Evolutionary conservation across 2,329 filamentous ascomycete species (phyloP).

Genomic region (Leptosphaerulina australis): DNA sequence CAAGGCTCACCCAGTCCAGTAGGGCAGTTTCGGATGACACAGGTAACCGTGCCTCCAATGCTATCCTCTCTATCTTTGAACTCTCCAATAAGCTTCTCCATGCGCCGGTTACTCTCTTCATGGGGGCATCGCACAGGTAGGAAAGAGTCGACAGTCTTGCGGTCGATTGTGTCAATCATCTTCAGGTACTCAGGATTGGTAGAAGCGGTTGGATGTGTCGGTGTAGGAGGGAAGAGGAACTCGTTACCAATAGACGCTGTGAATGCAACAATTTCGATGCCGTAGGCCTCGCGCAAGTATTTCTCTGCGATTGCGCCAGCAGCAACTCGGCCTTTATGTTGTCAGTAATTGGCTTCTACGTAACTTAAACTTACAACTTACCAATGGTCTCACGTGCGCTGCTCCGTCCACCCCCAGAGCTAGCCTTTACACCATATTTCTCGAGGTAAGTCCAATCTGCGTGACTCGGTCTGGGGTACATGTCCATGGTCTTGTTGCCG

Average conservation of each 20-base stretch:
- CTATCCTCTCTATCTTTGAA: constrained; percentile 82
- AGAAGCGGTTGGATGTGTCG: constrained; percentile 67
- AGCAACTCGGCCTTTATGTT: constrained; percentile 73
- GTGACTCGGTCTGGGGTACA: constrained; percentile 88
- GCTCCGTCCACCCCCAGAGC: constrained; percentile 85
- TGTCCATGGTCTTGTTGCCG: constrained; percentile 84
- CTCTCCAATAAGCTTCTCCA: constrained; percentile 79
- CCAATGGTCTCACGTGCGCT: constrained; percentile 96
- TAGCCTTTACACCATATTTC: constrained; percentile 95
- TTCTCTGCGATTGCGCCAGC: constrained; percentile 94
- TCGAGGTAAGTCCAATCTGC: constrained; percentile 97
- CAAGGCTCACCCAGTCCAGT: constrained; percentile 88
- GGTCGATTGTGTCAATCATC: constrained; percentile 73
- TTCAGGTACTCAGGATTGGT: constrained; percentile 80
- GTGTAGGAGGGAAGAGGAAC: constrained; percentile 75
- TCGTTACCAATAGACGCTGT: constrained; percentile 82
- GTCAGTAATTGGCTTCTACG: constrained; percentile 16
- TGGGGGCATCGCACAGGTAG: constrained; percentile 89
- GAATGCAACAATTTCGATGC: constrained; percentile 90
- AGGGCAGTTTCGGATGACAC: constrained; percentile 85
- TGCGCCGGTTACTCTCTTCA: constrained; percentile 65
- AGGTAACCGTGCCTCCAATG: constrained; percentile 94
- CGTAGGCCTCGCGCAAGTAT: constrained; percentile 79
- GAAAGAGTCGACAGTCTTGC: constrained; percentile 78
- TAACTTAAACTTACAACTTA: constrained; percentile 33